phyloP scores from a whole-genome alignment of 768 basidiomycete species.

The Tricholoma flavovirens region DNA sequence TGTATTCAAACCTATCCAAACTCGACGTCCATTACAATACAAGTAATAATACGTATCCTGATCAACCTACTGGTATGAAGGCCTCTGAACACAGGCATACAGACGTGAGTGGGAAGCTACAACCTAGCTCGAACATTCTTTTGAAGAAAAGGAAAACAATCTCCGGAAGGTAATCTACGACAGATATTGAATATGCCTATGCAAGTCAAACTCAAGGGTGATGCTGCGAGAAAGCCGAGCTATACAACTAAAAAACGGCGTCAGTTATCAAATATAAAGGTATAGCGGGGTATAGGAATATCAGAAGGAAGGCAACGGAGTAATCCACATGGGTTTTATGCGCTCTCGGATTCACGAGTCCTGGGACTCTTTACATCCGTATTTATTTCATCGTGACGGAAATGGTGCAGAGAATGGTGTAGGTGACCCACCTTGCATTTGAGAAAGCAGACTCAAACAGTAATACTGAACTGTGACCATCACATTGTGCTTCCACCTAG shows the following conservation, averaged over 20 bases:
- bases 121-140: no score
- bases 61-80: no score
- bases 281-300: neutral
- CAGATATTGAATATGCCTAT: neutral
- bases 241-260: neutral
- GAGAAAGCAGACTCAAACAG: neutral
- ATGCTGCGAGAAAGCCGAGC: neutral
- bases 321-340: constrained; percentile 36
- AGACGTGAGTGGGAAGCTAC: no score
- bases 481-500: neutral
- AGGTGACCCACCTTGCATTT: constrained; percentile 2
- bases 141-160: no score
- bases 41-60: no score
- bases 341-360: constrained; percentile 18
- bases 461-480: neutral
- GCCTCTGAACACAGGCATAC: no score
- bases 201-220: neutral
- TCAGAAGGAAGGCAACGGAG: constrained; percentile 60
- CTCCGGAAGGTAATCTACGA: neutral
- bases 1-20: no score
- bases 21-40: no score
- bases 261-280: neutral
- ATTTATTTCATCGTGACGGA: constrained; percentile 6
- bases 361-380: constrained; percentile 16
- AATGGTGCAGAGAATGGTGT: neutral